Conservation (phyloP, 768 basidiomycete genomes). For the Suillus bovinus region DNA sequence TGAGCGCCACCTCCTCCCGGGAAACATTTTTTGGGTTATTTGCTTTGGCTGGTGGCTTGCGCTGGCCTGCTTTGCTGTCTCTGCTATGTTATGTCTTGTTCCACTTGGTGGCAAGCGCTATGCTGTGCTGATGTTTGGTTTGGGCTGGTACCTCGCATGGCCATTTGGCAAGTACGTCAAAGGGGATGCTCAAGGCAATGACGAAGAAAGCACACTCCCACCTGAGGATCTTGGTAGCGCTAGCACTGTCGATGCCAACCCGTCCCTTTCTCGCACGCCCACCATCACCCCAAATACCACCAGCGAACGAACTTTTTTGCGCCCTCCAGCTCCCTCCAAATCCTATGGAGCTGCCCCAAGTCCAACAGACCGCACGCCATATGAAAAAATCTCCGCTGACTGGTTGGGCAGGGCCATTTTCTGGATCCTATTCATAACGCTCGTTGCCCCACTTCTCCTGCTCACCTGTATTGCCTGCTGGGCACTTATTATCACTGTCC, state of each 20-base stretch:
- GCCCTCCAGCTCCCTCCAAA: conserved; percentile 42
- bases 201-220: conserved; percentile 36
- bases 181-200: conserved; percentile 57
- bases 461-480: conserved; percentile 89
- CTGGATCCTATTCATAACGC: conserved; percentile 71
- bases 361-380: conserved; percentile 21
- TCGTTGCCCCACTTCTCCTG: conserved; percentile 90
- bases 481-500: conserved; percentile 93
- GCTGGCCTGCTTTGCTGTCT: conserved; percentile 63
- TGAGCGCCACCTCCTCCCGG: conserved; percentile 89
- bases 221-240: conserved; percentile 35
- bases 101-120: conserved; percentile 85
- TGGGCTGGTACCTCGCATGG: conserved; percentile 97
- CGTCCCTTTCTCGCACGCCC: conserved; percentile 42
- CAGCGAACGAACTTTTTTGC: conserved; percentile 39
- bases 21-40: conserved; percentile 91
- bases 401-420: conserved; percentile 75
- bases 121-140: conserved; percentile 81
- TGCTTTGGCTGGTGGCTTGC: conserved; percentile 95
- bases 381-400: conserved; percentile 36
- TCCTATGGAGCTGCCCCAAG: conserved; percentile 67
- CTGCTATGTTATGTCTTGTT: conserved; percentile 66
- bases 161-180: conserved; percentile 99
- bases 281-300: conserved; percentile 50
- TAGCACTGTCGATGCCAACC: conserved; percentile 27